Conservation (phyloP, 139 green algal genomes). For the Penium margaritaceum region DNA sequence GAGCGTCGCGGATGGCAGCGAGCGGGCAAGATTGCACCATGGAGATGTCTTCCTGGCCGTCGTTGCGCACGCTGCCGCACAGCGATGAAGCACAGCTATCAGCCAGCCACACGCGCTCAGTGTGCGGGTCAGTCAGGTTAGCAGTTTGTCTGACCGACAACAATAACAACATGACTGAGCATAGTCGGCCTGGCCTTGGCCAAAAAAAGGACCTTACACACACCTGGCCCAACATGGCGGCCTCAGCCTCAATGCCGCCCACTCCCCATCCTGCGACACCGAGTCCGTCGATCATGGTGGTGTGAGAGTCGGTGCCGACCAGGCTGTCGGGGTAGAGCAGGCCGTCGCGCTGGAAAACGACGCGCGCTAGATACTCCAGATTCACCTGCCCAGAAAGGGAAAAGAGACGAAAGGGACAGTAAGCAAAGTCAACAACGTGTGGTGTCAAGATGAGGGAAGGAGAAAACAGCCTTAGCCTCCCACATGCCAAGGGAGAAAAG, state of each 20-base stretch:
- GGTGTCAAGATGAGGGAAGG: too few relatives aligned
- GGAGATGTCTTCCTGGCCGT: too few relatives aligned
- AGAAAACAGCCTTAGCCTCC: too few relatives aligned
- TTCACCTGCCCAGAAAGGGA: conserved; percentile 50
- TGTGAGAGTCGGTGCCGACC: conserved; percentile 52
- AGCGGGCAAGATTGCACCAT: too few relatives aligned
- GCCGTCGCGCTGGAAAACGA: conserved; percentile 45
- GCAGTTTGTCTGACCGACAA: background rate
- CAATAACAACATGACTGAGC: too few relatives aligned
- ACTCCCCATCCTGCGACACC: conserved; percentile 50
- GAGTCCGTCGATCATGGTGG: conserved; percentile 52
- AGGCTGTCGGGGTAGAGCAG: conserved; percentile 49
- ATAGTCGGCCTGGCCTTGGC: too few relatives aligned
- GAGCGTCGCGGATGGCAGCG: too few relatives aligned
- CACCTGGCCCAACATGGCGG: conserved; percentile 46
- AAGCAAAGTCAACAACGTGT: too few relatives aligned
- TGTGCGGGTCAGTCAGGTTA: background rate
- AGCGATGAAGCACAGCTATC: too few relatives aligned
- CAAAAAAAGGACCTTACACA: too few relatives aligned
- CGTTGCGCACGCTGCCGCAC: too few relatives aligned
- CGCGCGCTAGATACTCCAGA: conserved; percentile 51
- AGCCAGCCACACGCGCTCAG: background rate
- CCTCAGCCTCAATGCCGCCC: conserved; percentile 51
- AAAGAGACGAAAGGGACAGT: background rate
- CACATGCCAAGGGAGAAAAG: too few relatives aligned